Evolutionary conservation across 495 filamentous ascomycete genomes (phyloP).

Genomic region (Aspergillus baeticus): DNA sequence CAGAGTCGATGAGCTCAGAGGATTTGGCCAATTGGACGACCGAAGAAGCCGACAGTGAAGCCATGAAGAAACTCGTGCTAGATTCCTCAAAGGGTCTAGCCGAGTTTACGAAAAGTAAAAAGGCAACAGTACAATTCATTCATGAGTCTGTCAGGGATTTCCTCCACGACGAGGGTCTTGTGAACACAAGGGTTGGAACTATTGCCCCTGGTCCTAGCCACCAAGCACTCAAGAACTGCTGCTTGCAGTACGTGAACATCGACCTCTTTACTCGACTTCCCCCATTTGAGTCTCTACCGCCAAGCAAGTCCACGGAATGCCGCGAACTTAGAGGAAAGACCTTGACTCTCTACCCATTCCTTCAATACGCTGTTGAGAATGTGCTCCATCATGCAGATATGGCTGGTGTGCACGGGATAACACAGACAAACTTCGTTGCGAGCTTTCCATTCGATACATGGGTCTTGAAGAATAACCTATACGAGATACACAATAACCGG

Average conservation of each 20-base stretch:
- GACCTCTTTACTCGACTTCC: conserved; percentile 2
- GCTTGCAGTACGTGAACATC: conserved; percentile 22
- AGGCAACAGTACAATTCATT: conserved; percentile 42
- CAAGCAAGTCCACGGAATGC: too few relatives aligned
- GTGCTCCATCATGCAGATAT: conserved; percentile 44
- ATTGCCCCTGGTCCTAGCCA: conserved; percentile 23
- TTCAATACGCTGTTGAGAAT: conserved; percentile 44
- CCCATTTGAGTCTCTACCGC: not conserved
- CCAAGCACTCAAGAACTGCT: conserved; percentile 34
- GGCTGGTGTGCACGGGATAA: conserved; percentile 24
- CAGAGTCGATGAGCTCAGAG: conserved; percentile 1
- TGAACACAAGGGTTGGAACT: conserved; percentile 19
- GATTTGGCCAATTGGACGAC: not conserved
- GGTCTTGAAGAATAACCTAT: conserved; percentile 37
- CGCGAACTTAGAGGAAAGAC: not conserved
- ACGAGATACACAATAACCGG: conserved; percentile 30
- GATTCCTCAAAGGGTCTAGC: conserved; percentile 43
- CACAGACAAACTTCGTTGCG: conserved; percentile 38
- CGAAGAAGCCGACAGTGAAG: not conserved
- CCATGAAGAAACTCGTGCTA: conserved; percentile 28
- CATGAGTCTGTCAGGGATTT: conserved; percentile 49
- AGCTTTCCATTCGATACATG: conserved; percentile 35
- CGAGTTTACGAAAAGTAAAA: conserved; percentile 28
- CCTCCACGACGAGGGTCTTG: conserved; percentile 36
- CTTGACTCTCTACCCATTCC: conserved; percentile 29